phyloP scores from a whole-genome alignment of 1,139 yeast genomes.

The Starmera stellimalicola region DNA sequence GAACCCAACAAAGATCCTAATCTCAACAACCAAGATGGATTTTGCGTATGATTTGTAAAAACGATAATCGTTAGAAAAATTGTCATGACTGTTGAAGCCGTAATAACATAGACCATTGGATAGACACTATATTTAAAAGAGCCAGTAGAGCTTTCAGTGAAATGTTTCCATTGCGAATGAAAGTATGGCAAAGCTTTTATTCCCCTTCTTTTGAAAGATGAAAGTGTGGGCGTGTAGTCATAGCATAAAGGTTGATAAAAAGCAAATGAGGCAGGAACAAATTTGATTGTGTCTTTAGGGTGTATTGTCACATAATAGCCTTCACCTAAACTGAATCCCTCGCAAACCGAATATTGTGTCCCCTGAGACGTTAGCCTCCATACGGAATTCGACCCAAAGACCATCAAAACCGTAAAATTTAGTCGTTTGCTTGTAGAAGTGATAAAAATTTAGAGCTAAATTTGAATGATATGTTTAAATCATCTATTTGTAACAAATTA shows the following conservation, averaged over 20 bases:
- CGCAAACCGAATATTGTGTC: conserved; percentile 10
- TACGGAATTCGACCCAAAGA: conserved; percentile 15
- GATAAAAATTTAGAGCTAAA: too few relatives aligned
- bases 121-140: conserved; percentile 47
- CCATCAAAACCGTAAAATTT: too few relatives aligned
- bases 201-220: conserved; percentile 20
- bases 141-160: conserved; percentile 22
- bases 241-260: conserved; percentile 23
- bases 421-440: too few relatives aligned
- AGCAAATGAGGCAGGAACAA: too few relatives aligned
- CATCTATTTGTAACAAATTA: too few relatives aligned
- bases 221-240: conserved; percentile 21
- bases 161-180: conserved; percentile 20
- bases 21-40: conserved; percentile 39
- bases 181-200: conserved; percentile 14
- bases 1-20: conserved; percentile 41
- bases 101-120: conserved; percentile 51
- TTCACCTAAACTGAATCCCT: conserved; percentile 7
- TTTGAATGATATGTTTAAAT: too few relatives aligned
- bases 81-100: conserved; percentile 58
- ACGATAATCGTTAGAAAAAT: conserved; percentile 56
- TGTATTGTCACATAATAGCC: conserved; percentile 9
- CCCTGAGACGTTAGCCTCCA: conserved; percentile 17
- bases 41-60: conserved; percentile 49
- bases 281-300: conserved; percentile 1